These are phyloP conservation scores for Jamesozyma rosinii DNA, from an alignment of 805 yeast genomes.

Conservation along the genomic window DNA sequence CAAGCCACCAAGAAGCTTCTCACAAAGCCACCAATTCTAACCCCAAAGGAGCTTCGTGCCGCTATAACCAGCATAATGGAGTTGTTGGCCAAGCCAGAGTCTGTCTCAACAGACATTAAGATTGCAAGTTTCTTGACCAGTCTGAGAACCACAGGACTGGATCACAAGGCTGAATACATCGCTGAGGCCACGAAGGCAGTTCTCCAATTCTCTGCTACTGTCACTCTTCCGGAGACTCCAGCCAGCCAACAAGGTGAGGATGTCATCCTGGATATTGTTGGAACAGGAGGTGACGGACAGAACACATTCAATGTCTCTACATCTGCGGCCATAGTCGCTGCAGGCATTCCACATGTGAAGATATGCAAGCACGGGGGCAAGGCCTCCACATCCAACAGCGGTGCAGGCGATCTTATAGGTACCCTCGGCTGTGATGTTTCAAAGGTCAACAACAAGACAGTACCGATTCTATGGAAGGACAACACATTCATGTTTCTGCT, in stretches of 20 bases:
- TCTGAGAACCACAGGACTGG: constrained; percentile 62
- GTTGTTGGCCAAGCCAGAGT: constrained; percentile 42
- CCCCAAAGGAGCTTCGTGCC: constrained; percentile 52
- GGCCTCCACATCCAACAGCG: constrained; percentile 87
- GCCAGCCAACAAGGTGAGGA: not conserved
- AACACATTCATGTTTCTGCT: constrained; percentile 58
- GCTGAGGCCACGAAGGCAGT: constrained; percentile 80
- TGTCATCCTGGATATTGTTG: constrained; percentile 66
- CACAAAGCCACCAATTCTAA: constrained; percentile 49
- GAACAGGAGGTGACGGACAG: constrained; percentile 98
- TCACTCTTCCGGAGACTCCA: constrained; percentile 31
- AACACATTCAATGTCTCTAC: constrained; percentile 95
- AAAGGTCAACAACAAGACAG: constrained; percentile 55
- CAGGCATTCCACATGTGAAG: constrained; percentile 65
- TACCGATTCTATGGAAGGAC: constrained; percentile 42
- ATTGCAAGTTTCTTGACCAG: constrained; percentile 73
- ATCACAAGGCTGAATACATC: constrained; percentile 70
- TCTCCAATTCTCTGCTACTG: constrained; percentile 49
- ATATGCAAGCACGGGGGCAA: constrained; percentile 97
- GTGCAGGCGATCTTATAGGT: constrained; percentile 82
- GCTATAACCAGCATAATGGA: constrained; percentile 56
- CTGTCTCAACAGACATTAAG: constrained; percentile 39
- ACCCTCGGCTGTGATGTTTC: constrained; percentile 76
- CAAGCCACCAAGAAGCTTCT: constrained; percentile 54
- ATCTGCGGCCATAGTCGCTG: constrained; percentile 85